Conservation (phyloP, 148 eudicot genomes). For the Polygonum aviculare region DNA sequence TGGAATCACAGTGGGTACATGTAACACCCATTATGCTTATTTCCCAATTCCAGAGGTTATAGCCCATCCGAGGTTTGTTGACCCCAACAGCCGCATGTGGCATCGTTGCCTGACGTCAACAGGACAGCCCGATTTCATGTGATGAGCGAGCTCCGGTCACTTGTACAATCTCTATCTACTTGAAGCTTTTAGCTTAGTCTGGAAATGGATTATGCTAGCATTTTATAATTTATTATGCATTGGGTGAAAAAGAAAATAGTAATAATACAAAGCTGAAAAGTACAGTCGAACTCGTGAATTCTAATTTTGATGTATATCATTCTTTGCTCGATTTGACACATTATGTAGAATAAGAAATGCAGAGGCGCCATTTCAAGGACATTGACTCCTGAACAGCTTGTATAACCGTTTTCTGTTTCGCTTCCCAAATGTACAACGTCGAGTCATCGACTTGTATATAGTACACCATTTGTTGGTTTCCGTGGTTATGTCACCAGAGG, state of each 20-base stretch:
- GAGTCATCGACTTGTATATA: no score
- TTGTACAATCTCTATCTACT: background rate
- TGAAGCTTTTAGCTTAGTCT: conserved; percentile 3
- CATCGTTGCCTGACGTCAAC: conserved; percentile 99
- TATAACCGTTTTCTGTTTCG: background rate
- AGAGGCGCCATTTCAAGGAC: background rate
- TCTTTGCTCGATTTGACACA: background rate
- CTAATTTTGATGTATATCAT: background rate
- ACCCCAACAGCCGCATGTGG: conserved; percentile 99
- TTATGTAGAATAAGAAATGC: background rate
- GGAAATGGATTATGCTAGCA: background rate
- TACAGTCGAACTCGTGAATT: background rate
- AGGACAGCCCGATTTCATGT: conserved; percentile 96
- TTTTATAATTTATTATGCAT: background rate
- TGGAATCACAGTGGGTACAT: conserved; percentile 89
- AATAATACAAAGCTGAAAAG: background rate
- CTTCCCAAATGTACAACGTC: background rate
- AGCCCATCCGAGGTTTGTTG: conserved; percentile 63
- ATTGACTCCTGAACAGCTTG: background rate
- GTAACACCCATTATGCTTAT: conserved; percentile 95
- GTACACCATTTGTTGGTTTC: no score
- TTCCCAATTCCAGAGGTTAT: conserved; percentile 97
- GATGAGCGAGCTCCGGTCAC: conserved; percentile 13
- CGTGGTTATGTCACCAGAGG: no score
- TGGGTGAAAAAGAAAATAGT: background rate